These are phyloP conservation scores for Pinus tabuliformis DNA, from an alignment of 75 land plant species.

Conservation along the genomic window DNA sequence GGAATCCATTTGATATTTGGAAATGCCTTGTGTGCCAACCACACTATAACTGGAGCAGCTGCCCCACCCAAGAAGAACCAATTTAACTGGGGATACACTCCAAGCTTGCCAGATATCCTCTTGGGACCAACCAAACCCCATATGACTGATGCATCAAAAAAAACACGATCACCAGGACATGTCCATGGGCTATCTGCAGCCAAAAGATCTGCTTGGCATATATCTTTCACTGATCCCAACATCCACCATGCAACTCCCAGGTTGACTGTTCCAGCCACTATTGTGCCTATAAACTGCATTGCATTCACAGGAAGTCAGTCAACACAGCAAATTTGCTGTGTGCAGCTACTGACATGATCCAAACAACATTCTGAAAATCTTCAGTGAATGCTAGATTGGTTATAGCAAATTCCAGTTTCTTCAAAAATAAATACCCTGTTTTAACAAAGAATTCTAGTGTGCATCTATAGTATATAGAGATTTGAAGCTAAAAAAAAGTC, in stretches of 20 bases:
- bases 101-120: slow-evolving; percentile 25
- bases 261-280: slow-evolving; percentile 67
- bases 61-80: slow-evolving; percentile 35
- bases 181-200: slow-evolving; percentile 47
- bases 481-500: too few species aligned
- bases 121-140: slow-evolving; percentile 38
- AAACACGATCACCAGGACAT: slow-evolving; percentile 29
- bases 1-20: slow-evolving; percentile 24
- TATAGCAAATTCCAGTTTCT: too few species aligned
- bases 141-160: slow-evolving; percentile 37
- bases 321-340: too few species aligned
- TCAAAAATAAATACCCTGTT: too few species aligned
- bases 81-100: slow-evolving; percentile 20
- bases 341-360: too few species aligned
- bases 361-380: too few species aligned
- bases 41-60: slow-evolving; percentile 18
- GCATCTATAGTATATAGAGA: too few species aligned
- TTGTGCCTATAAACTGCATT: slow-evolving; percentile 54
- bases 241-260: slow-evolving; percentile 74
- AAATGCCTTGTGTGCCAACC: slow-evolving; percentile 24
- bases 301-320: slow-evolving; percentile 10
- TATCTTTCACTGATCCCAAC: slow-evolving; percentile 52
- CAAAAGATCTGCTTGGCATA: slow-evolving; percentile 52
- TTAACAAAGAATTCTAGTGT: too few species aligned
- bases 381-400: too few species aligned